Base-by-base conservation (phyloP, 1,284 basidiomycete species). In the Somion occarium region DNA sequence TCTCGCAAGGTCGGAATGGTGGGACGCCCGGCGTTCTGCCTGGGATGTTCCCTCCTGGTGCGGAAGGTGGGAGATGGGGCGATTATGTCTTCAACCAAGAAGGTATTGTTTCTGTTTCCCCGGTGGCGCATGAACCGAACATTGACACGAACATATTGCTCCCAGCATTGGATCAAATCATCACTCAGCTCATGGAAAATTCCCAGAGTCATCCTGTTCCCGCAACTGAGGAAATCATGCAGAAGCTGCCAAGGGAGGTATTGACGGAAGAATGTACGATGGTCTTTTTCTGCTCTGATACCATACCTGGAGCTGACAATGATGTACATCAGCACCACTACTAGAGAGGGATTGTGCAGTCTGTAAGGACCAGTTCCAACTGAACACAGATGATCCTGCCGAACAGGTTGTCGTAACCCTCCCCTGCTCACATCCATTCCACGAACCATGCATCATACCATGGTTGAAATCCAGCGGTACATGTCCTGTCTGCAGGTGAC, bases 41-140 rank as follows among this genome's bases (percentile, higher is more conserved):
- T 20, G 64, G 64, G 4, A 64, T 64, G 57, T 61, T 67, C 53
- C 58, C 63, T 51, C 65, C 62, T 51, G 64, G 71, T 2, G 56
- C 71, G 22, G 73, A 74, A 52, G 64, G 65, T 41, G 83, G 84
- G 18, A 68, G 79, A 59, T 80, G 81, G 81, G 89, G 89, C 9
- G 88, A 91, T 63, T 91, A 91, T 69, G 88, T 88, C 11, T 86
- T 90, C 61, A 87, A 82, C 56, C 88, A 91, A 68, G 85, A 90
- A 76, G 87, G 88, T 80, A 51, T 37, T 65, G 20, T 34, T 11
- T 45, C 19, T 26, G 15, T n/a, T 9, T n/a, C n/a, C 34, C 11
- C n/a, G 9, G n/a, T 25, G 22, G n/a, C 30, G 24, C 34, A 9
- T 37, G 34, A 37, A 37, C 34, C 34, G n/a, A n/a, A 37, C 20